Base-by-base conservation (phyloP, 768 basidiomycete species). In the Coprinellus micaceus region DNA sequence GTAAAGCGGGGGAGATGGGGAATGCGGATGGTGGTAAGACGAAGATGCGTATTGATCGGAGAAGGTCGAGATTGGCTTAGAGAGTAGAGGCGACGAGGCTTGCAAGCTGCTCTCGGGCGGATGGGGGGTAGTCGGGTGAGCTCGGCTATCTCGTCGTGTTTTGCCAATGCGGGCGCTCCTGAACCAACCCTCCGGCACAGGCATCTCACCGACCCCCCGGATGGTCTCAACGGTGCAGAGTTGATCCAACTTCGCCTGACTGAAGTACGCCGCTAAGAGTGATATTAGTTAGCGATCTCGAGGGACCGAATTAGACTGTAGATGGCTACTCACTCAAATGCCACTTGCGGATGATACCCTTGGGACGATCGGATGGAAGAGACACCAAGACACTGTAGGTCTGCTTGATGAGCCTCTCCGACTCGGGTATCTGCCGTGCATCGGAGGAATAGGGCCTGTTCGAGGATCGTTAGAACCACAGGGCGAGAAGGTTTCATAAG, bases 301-400 rank as follows among this genome's bases (percentile, higher is more conserved):
- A 12, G 24, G 40, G n/a, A 13, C 49, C 40, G 39, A 39, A 41
- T 25, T 22, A 9, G 50, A 36, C 54, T 22, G 25, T 21, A 33
- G 30, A 60, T 52, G 57, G 45, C 50, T 52, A 71, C 87, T 66
- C 65, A 91, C 90, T 91, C 28, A 92, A 76, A 64, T 92, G 90
- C 90, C 90, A 91, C 65, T 92, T 92, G 52, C 87, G 81, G 52
- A 83, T 72, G 52, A 78, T 70, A 39, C 76, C 79, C 59, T 71
- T 72, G 37, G 73, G 63, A 24, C 84, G 81, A 52, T 84, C 82
- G 33, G 68, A 66, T 7, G 84, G 78, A 21, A 86, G 79, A 25
- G 83, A 81, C 50, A 91, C 87, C 63, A 82, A 84, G 39, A 91
- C 89, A 44, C 88, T 90, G 64, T 91, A 92, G 0, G 90, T 92